Evolutionary conservation across 345 rosid species (phyloP).

Genomic region (Eucalyptus erythrocorys): DNA sequence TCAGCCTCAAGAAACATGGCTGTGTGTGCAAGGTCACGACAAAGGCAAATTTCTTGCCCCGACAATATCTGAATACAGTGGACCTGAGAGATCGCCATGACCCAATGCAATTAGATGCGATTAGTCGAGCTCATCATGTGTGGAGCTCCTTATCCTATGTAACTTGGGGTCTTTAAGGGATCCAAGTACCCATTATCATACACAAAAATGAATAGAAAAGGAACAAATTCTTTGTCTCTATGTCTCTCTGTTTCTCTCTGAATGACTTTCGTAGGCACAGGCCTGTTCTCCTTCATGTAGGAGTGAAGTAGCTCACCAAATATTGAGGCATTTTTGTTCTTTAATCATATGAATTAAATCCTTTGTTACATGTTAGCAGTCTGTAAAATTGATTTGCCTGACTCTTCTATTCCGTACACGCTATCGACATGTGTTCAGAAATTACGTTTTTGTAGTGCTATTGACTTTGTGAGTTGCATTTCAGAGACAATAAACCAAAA

Average conservation of each 20-base stretch:
- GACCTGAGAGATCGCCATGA: not conserved
- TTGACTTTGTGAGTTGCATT: not conserved
- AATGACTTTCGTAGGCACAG: not conserved
- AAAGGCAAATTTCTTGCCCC: not conserved
- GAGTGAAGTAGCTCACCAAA: not conserved
- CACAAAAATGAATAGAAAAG: not conserved
- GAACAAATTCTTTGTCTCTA: not conserved
- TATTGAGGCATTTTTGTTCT: not conserved
- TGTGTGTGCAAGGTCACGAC: not conserved
- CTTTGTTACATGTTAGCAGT: not conserved
- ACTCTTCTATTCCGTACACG: not conserved
- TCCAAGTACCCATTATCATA: too few relatives aligned
- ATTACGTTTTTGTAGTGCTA: not conserved
- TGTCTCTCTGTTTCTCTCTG: not conserved
- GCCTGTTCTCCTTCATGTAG: not conserved
- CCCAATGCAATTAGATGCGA: not conserved
- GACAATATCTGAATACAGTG: not conserved
- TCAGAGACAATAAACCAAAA: not conserved
- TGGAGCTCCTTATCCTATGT: not conserved
- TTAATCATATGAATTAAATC: not conserved
- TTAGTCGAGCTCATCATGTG: not conserved
- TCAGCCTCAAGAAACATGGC: not conserved
- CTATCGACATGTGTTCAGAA: not conserved
- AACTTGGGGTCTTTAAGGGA: not conserved
- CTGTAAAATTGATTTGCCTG: not conserved